Conservation (phyloP, 2,329 filamentous ascomycete genomes). For the Aspergillus sp. region DNA sequence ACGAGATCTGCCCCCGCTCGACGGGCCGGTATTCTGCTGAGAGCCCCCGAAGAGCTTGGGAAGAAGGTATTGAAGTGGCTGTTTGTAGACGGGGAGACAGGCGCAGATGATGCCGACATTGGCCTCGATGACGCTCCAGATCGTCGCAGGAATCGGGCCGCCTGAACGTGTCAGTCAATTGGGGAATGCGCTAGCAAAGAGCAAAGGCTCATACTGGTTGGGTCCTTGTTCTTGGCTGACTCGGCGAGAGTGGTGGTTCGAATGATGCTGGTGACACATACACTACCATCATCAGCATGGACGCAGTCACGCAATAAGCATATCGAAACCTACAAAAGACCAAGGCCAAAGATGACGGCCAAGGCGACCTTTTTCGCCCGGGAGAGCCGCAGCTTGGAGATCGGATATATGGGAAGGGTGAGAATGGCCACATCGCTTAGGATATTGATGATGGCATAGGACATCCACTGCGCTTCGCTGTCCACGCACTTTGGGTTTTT, state of each 20-base stretch:
- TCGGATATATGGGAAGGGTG: slow-evolving; percentile 21
- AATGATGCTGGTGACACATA: slow-evolving; percentile 8
- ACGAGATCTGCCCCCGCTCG: background rate
- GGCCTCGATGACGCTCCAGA: slow-evolving; percentile 40
- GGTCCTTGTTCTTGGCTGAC: slow-evolving; percentile 7
- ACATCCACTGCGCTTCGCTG: slow-evolving; percentile 18
- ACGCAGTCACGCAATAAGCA: too few relatives aligned
- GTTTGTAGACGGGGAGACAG: slow-evolving; percentile 38
- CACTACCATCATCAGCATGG: background rate
- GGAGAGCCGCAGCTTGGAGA: slow-evolving; percentile 19
- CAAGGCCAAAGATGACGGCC: slow-evolving; percentile 20
- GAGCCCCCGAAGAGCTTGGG: slow-evolving; percentile 12
- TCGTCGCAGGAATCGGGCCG: slow-evolving; percentile 31
- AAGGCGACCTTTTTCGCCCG: slow-evolving; percentile 18
- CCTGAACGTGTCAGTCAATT: background rate
- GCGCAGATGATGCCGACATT: slow-evolving; percentile 23
- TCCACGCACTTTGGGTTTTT: slow-evolving; percentile 21
- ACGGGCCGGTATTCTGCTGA: background rate
- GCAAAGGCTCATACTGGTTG: slow-evolving; percentile 1
- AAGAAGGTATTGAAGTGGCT: slow-evolving; percentile 24
- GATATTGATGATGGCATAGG: slow-evolving; percentile 24
- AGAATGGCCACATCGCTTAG: slow-evolving; percentile 24
- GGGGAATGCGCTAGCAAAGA: too few relatives aligned
- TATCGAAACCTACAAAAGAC: slow-evolving; percentile 21
- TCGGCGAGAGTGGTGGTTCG: slow-evolving; percentile 7